Percentiles rank a stretch among this genome's conserved stretches.
phyloP scores from a whole-genome alignment of 2,329 filamentous ascomycete species.

The Sodiomyces alkalinus region DNA sequence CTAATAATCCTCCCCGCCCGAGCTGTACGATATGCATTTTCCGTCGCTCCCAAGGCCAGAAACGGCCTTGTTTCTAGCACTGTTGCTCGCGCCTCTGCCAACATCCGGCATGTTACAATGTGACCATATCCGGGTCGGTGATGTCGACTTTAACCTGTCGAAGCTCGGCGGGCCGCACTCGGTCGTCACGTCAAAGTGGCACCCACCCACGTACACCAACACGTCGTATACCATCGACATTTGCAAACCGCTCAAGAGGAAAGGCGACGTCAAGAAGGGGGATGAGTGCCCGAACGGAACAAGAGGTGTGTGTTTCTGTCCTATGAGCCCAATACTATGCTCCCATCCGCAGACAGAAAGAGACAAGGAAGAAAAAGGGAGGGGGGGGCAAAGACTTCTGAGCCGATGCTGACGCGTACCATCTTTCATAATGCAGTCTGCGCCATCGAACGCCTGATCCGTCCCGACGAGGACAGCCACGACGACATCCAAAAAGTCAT shows the following conservation, averaged over 20 bases:
- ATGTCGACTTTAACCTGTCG: conserved; percentile 47
- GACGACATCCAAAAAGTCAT: conserved; percentile 41
- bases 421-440: conserved; percentile 42
- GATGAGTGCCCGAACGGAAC: conserved; percentile 55
- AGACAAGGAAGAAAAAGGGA: too few species aligned
- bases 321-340: not conserved
- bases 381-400: too few species aligned
- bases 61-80: conserved; percentile 19
- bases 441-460: conserved; percentile 48
- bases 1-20: too few species aligned
- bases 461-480: conserved; percentile 27
- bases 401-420: too few species aligned
- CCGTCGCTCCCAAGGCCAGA: conserved; percentile 5
- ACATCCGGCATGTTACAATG: conserved; percentile 42
- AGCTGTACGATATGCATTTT: too few species aligned
- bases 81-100: conserved; percentile 19
- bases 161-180: conserved; percentile 52
- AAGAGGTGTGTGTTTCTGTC: conserved; percentile 33
- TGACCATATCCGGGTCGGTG: conserved; percentile 42
- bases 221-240: conserved; percentile 73
- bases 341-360: too few species aligned
- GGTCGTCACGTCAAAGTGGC: conserved; percentile 42
- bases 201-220: conserved; percentile 43
- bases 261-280: conserved; percentile 35
- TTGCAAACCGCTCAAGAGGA: conserved; percentile 51